Conservation (phyloP, 768 basidiomycete species). For the Leccinum olivaceopallidum region DNA sequence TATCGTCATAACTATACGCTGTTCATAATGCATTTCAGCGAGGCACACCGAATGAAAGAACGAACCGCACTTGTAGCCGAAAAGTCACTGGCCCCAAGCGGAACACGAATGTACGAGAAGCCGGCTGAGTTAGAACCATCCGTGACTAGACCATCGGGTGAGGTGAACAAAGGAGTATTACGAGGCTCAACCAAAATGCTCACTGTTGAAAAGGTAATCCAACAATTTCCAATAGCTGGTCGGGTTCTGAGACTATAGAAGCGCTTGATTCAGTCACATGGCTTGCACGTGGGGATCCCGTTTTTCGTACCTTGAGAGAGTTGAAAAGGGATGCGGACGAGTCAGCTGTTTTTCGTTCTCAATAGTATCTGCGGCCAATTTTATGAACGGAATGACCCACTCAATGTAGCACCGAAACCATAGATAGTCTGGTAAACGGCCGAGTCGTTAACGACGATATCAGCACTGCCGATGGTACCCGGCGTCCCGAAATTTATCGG, state of each 20-base stretch:
- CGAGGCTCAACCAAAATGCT: background rate
- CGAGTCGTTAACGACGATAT: conserved; percentile 61
- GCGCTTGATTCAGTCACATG: conserved; percentile 6
- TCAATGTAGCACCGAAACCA: conserved; percentile 68
- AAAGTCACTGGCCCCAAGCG: conserved; percentile 76
- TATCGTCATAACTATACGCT: conserved; percentile 70
- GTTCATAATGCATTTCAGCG: conserved; percentile 4
- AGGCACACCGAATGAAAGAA: background rate
- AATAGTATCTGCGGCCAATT: conserved; percentile 1
- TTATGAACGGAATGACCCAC: conserved; percentile 36
- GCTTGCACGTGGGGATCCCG: background rate
- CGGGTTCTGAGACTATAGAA: conserved; percentile 47
- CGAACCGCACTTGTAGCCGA: conserved; percentile 51
- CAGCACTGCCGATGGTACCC: conserved; percentile 54
- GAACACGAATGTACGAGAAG: conserved; percentile 65
- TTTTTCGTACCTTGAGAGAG: conserved; percentile 57
- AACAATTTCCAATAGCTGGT: conserved; percentile 60
- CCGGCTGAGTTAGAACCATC: conserved; percentile 66
- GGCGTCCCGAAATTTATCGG: conserved; percentile 41
- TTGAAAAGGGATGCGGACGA: conserved; percentile 63
- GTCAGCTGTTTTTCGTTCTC: conserved; percentile 49
- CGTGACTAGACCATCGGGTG: conserved; percentile 37
- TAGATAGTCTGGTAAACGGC: conserved; percentile 59
- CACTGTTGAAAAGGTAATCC: conserved; percentile 54
- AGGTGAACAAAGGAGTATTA: background rate